Base-by-base conservation (phyloP, 257 asterid species). In the Solanum okadae region DNA sequence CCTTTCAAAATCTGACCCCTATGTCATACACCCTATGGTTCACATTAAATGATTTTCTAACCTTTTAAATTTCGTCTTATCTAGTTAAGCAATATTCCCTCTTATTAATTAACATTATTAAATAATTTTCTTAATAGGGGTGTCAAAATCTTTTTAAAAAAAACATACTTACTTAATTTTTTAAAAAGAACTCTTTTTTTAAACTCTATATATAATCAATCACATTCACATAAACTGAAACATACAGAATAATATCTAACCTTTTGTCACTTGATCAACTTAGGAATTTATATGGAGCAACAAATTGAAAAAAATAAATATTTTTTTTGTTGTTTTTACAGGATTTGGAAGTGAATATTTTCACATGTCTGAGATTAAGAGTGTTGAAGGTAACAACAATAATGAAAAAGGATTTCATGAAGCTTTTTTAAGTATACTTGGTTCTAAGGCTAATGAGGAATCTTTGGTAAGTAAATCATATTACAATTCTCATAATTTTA, bases 401-500 rank as follows among this genome's bases (percentile, higher is more conserved):
- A 70, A 85, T 20, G 93, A 90, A 23, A 93, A 90, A 46, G 42
- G 92, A 52, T 78, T 71, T 90, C 88, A 89, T 59, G 89, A 89
- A 56, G 89, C 79, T 83, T 92, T 91, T 40, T 91, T 87, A 88
- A 93, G 93, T 65, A 94, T 93, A 82, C 88, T 96, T 12, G 89
- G 91, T 84, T 89, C 96, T 1, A 96, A 96, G 88, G 93, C 93
- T 3, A 93, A 56, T 9, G 98, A 93, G 85, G 98, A 96, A 86
- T 90, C 95, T 22, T 78, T 95, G 96, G 98, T 96, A 67, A 91
- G 90, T 90, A 15, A 15, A 72, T 7, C 15, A 22, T 1, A 59
- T 22, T 3, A 22, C 10, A 59, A 59, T 8, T 59, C 2, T 59
- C 0, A 6, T 56, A 18, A 49, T 49, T 49, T 49, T 15, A 49